Evolutionary conservation across 2,329 filamentous ascomycete species (phyloP), one percentile per base, ranked within the genome.

Genomic region (Pyrenochaeta sp.): DNA sequence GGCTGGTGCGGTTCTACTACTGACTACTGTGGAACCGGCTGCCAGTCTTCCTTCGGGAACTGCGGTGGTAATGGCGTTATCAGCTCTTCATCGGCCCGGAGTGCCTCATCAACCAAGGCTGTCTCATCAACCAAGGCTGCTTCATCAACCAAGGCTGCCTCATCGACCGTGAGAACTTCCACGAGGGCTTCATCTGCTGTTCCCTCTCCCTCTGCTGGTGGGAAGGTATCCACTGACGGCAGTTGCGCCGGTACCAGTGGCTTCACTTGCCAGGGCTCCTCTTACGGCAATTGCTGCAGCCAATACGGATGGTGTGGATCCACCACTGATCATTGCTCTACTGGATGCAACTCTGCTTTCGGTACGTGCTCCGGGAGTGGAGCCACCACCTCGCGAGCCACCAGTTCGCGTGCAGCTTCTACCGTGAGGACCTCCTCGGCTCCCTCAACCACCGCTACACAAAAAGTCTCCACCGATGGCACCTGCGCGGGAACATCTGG

Each of bases 211-310:
- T 44, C 53, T 32, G 30, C 53, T n/a, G 23, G 32, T 9, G 39
- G 35, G 23, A 60, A 61, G 44, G 56, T 65, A 18, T 63, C 58
- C 18, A 64, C 62, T 9, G 66, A 71, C 37, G 67, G 59, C 18
- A 64, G 56, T 7, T 71, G 66, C 46, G 62, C 46, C 27, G 65
- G 60, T 20, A 59, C 58, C 4, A 49, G 31, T 15, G 60, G 59
- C 5, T 63, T 49, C 60, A 80, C 78, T 12, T 82, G 80, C 64
- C 51, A 67, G 15, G 78, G 78, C 17, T 77, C 75, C 46, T 45
- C 64, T 3, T 81, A 77, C 54, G 79, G 79, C 3, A 71, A 77
- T 58, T 81, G 80, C 70, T 82, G 80, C 70, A 78, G 74, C 10
- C 64, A 65, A 49, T 73, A 72, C 55, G 76, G 77, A 17, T 75